These are phyloP conservation scores for Tolypocladium capitatum DNA, from an alignment of 2,329 filamentous ascomycete species.

Conservation along the genomic window DNA sequence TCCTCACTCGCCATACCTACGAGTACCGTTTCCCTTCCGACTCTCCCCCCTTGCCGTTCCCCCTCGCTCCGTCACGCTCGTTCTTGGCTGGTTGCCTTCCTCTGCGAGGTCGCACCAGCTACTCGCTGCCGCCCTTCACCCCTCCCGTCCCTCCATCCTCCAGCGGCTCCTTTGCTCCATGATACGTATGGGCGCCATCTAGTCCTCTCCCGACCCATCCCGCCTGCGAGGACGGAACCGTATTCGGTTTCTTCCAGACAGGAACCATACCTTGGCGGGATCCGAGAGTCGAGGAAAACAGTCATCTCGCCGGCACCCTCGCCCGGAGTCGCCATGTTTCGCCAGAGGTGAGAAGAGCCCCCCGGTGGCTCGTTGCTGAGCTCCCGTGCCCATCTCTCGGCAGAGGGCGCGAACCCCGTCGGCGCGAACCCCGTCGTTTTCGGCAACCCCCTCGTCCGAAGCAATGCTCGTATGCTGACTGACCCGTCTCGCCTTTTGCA, in stretches of 20 bases:
- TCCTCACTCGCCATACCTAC: neutral
- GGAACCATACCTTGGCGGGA: neutral
- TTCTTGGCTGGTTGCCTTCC: neutral
- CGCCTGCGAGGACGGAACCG: neutral
- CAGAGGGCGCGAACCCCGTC: neutral
- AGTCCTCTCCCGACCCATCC: neutral
- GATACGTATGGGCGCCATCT: neutral
- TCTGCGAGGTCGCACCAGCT: neutral
- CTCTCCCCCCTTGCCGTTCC: neutral
- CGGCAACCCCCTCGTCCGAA: neutral
- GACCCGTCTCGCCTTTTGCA: conserved; percentile 15
- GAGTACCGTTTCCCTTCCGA: neutral
- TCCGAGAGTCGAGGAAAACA: neutral
- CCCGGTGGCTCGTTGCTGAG: neutral
- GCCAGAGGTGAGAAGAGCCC: conserved; percentile 5
- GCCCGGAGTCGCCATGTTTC: conserved; percentile 6
- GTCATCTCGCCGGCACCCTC: neutral
- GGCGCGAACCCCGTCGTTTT: neutral
- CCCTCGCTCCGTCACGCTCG: neutral
- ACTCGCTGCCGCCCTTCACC: neutral
- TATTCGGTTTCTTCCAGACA: neutral
- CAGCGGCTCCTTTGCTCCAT: neutral
- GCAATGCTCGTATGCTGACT: neutral
- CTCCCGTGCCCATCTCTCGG: neutral
- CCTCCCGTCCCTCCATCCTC: neutral